Base-by-base conservation (phyloP, 257 asterid species). In the Rhazya stricta region DNA sequence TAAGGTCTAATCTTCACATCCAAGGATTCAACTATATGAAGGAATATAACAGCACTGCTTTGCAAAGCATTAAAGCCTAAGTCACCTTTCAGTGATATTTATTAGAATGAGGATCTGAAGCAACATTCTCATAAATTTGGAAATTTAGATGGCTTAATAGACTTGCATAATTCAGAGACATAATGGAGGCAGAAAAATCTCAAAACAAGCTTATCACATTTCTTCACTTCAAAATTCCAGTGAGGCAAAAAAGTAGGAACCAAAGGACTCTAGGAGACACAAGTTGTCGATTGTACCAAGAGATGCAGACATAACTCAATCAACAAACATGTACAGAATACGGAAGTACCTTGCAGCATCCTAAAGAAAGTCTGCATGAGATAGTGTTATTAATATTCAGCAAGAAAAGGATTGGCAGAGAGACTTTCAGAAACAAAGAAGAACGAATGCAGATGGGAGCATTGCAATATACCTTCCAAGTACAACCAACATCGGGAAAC, bases 401-500 rank as follows among this genome's bases (percentile, higher is more conserved):
- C 45, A 29, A 29, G 46, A 19, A n/a, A 75, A 41, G 11, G 4
- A 23, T 63, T 56, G 41, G 30, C 41, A 36, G 29, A 15, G 11
- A 73, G 43, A 58, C 21, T 63, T 75, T 30, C 63, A 41, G 1
- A 39, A 50, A 53, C 13, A 6, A 0, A 29, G 12, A 42, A 27
- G 39, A 23, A 21, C n/a, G 16, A 5, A 53, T 29, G 12, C 5
- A 32, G 5, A 65, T 3, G 13, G 13, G 56, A 46, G 10, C 10
- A 5, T 23, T 21, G 70, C 1, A 29, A 27, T 36, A 60, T 77
- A 83, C 86, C 86, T 88, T 93, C 97, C 98, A 93, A 78, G 93
- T 78, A 86, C 98, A 90, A 79, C 86, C 94, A 19, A 90, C 98
- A 71, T 88, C 98, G 27, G 98, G 98, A 77, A 93, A 93, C 84